Evolutionary conservation across 495 filamentous ascomycete species (phyloP).

Genomic region (Xylaria intraflava): DNA sequence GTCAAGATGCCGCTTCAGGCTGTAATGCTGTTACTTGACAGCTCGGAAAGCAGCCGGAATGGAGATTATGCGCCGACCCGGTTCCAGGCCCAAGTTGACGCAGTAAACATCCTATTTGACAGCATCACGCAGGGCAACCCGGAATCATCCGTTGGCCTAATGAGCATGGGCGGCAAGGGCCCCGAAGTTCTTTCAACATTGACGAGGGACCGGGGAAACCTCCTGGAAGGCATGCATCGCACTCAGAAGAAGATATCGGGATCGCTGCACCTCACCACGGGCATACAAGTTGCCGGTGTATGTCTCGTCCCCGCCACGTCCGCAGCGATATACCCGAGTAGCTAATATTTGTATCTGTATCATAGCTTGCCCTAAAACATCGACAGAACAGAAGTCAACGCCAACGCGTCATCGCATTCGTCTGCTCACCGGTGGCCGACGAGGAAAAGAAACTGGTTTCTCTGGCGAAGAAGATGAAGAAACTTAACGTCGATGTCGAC

Average conservation of each 20-base stretch:
- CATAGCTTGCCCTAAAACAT: slow-evolving; percentile 91
- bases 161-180: slow-evolving; percentile 97
- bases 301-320: slow-evolving; percentile 28
- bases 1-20: slow-evolving; percentile 56
- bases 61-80: slow-evolving; percentile 92
- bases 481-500: slow-evolving; percentile 83
- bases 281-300: slow-evolving; percentile 90
- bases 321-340: not conserved
- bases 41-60: slow-evolving; percentile 95
- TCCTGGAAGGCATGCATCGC: slow-evolving; percentile 84
- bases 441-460: slow-evolving; percentile 81
- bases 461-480: slow-evolving; percentile 97
- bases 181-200: slow-evolving; percentile 94
- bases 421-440: slow-evolving; percentile 84
- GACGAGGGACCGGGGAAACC: slow-evolving; percentile 90
- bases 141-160: slow-evolving; percentile 92
- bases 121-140: slow-evolving; percentile 91
- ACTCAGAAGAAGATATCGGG: slow-evolving; percentile 97
- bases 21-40: slow-evolving; percentile 78
- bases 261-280: slow-evolving; percentile 76
- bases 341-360: slow-evolving; percentile 12
- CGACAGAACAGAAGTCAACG: slow-evolving; percentile 93
- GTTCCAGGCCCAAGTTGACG: slow-evolving; percentile 93
- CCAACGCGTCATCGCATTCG: slow-evolving; percentile 93
- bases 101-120: slow-evolving; percentile 88